A percentile compares a stretch with the other conserved stretches of the same genome.
These are phyloP conservation scores for Fusarium abutilonis DNA, from an alignment of 2,329 filamentous ascomycete species.

Conservation along the genomic window DNA sequence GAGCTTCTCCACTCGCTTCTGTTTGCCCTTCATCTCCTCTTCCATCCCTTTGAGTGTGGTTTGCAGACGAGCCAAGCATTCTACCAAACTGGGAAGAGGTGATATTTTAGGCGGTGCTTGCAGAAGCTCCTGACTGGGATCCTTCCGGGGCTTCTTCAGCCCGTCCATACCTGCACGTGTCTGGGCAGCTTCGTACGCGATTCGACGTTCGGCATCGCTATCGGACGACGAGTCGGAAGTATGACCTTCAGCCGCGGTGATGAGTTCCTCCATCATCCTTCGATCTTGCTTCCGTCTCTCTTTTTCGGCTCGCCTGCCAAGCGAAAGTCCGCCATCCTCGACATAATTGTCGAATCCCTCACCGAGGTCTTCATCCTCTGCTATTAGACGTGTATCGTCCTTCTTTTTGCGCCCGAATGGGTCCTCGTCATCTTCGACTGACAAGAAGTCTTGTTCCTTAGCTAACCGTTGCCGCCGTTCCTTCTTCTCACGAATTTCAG, in stretches of 20 bases:
- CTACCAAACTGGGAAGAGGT: constrained; percentile 77
- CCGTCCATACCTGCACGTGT: constrained; percentile 88
- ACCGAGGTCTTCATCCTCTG: constrained; percentile 89
- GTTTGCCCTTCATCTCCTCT: constrained; percentile 66
- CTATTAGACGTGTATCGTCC: constrained; percentile 77
- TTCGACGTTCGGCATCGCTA: constrained; percentile 74
- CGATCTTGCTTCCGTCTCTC: constrained; percentile 73
- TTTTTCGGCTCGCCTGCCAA: constrained; percentile 81
- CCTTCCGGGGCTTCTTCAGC: constrained; percentile 58
- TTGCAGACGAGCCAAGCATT: constrained; percentile 72
- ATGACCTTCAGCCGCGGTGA: constrained; percentile 78
- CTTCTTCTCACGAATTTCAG: constrained; percentile 91
- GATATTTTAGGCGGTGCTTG: constrained; percentile 78
- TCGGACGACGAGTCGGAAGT: constrained; percentile 73
- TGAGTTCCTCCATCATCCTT: constrained; percentile 83
- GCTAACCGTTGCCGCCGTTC: constrained; percentile 85
- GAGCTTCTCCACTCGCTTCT: constrained; percentile 71
- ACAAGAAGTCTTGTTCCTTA: constrained; percentile 72
- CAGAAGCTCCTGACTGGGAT: constrained; percentile 52
- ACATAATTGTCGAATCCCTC: constrained; percentile 95
- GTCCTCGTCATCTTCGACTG: constrained; percentile 68
- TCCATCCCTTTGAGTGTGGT: constrained; percentile 71
- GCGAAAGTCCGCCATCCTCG: constrained; percentile 80
- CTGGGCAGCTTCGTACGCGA: constrained; percentile 88
- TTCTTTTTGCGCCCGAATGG: constrained; percentile 62